Evolutionary conservation across 108 stramenopile species (phyloP), one percentile per base, ranked within the genome.

Genomic region (Cyclostephanos tholiformis): DNA sequence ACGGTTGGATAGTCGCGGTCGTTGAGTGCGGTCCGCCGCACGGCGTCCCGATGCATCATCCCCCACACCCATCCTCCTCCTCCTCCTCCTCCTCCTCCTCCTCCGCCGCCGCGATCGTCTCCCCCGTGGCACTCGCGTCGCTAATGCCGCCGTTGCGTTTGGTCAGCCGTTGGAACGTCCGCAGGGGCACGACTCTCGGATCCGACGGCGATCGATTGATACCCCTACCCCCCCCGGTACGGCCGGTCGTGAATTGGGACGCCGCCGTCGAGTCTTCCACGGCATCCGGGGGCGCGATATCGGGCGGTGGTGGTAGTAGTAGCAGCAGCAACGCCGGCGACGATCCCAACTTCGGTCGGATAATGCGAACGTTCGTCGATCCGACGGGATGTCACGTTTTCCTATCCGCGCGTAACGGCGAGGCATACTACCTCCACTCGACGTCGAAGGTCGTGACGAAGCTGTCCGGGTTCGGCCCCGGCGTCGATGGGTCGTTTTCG

Each of bases 1-100:
- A 94, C 64, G 89, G 90, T 20, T 91, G 90, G 90, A 94, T 94
- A 65, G 88, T 94, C 29, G 89, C 93, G 13, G 86, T 77, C 4
- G 70, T 94, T 41, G 93, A 94, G 75, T 88, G 88, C 66, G 36
- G 36, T 43, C 78, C 48, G 39, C 74, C 77, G 23, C 68, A 72
- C 35, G 51, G 16, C 62, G 26, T 29, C 65, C 78, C 62, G n/a
- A 41, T 51, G 46, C 30, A 27, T 22, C 52, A n/a, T n/a, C n/a
- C 70, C 44, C 65, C n/a, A n/a, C n/a, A 69, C 17, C 44, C 73
- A 27, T 39, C 66, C 46, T 32, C 41, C 26, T 38, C 68, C 6
- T 46, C 60, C 41, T 76, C 75, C 36, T 17, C 75, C 0, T 22
- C 48, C 19, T 38, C 75, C 6, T 69, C 56, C 22, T 50, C 48